Evolutionary conservation across 2,329 filamentous ascomycete genomes (phyloP).

Genomic region (Chalaropsis ovoidea): DNA sequence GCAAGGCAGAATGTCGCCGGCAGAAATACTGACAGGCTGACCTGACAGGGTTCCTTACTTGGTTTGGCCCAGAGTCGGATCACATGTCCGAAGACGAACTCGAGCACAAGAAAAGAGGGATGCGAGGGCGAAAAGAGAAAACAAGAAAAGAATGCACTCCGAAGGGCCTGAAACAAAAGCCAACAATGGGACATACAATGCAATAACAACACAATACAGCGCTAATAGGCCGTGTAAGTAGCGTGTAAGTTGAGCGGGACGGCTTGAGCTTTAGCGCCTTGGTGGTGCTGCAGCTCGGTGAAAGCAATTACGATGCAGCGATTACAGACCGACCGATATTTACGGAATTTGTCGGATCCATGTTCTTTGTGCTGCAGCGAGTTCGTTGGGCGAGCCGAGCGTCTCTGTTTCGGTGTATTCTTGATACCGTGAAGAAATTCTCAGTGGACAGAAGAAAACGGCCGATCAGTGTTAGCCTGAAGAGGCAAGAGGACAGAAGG

Average conservation of each 20-base stretch:
- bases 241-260: neutral
- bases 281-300: neutral
- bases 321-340: neutral
- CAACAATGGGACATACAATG: neutral
- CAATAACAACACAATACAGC: neutral
- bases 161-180: slow-evolving; percentile 11
- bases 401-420: neutral
- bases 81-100: neutral
- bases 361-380: neutral
- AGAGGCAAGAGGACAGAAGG: neutral
- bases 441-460: neutral
- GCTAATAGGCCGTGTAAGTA: neutral
- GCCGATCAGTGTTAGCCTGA: neutral
- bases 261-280: neutral
- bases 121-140: neutral
- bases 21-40: neutral
- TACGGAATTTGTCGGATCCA: slow-evolving; percentile 12
- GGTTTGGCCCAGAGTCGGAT: neutral
- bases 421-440: slow-evolving; percentile 6
- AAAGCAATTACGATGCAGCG: neutral
- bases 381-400: slow-evolving; percentile 11
- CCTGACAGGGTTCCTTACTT: neutral
- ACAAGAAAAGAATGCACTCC: neutral
- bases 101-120: neutral
- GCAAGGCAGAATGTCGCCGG: neutral